Percentiles rank a stretch among this genome's conserved stretches.
Conservation (phyloP, 306 rosid genomes). For the Geum urbanum region DNA sequence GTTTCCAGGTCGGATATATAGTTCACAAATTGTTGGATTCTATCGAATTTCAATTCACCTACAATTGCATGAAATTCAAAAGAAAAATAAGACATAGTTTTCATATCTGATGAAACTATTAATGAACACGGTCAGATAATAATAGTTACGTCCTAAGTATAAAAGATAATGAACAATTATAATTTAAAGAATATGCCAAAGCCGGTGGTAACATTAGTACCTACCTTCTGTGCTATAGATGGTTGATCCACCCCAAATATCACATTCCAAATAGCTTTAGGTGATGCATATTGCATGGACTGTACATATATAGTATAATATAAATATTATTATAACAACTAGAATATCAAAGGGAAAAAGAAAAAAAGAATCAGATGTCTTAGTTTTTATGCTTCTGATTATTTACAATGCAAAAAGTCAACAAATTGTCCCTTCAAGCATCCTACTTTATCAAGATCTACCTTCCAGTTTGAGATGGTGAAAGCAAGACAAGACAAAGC, state of each 20-base stretch:
- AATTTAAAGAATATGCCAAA: constrained; percentile 21
- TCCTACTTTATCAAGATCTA: constrained; percentile 28
- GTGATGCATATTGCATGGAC: constrained; percentile 97
- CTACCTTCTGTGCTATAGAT: constrained; percentile 55
- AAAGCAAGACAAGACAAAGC: constrained; percentile 80
- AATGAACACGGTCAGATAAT: constrained; percentile 23
- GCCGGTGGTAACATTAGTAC: constrained; percentile 32
- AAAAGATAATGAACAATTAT: background rate
- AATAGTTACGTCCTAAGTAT: background rate
- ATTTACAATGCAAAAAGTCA: background rate
- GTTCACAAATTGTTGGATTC: constrained; percentile 73
- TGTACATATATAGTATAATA: constrained; percentile 26
- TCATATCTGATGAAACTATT: constrained; percentile 19
- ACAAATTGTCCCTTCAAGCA: background rate
- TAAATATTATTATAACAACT: background rate
- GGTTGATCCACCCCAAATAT: constrained; percentile 70
- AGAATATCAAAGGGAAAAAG: background rate
- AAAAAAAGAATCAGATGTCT: background rate
- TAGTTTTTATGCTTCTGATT: background rate
- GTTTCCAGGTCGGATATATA: constrained; percentile 81
- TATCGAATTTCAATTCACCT: constrained; percentile 55
- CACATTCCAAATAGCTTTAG: constrained; percentile 80
- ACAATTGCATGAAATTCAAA: constrained; percentile 20
- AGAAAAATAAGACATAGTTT: constrained; percentile 14
- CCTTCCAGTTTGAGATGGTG: constrained; percentile 84